These are phyloP conservation scores for Nakazawaea ambrosiae DNA, from an alignment of 805 yeast species.

Conservation along the genomic window DNA sequence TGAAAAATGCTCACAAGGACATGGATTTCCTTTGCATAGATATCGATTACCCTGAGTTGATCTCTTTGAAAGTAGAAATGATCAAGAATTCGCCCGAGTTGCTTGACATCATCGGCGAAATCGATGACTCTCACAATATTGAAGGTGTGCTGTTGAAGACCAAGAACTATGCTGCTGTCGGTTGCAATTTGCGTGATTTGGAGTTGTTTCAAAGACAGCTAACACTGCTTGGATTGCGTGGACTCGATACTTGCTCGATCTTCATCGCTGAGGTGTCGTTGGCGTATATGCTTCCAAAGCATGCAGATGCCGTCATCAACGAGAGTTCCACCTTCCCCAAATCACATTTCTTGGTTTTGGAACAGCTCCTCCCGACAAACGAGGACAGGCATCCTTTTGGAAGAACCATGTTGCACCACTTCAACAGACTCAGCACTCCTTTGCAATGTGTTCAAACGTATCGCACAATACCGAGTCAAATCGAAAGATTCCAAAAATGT, in stretches of 20 bases:
- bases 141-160: slow-evolving; percentile 28
- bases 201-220: slow-evolving; percentile 29
- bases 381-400: slow-evolving; percentile 54
- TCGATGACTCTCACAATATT: slow-evolving; percentile 1
- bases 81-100: slow-evolving; percentile 44
- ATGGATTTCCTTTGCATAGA: slow-evolving; percentile 46
- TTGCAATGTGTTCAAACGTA: slow-evolving; percentile 56
- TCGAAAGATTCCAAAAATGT: slow-evolving; percentile 34
- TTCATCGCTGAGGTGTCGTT: slow-evolving; percentile 80
- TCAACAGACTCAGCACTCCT: slow-evolving; percentile 58
- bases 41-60: slow-evolving; percentile 69
- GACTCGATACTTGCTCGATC: slow-evolving; percentile 33
- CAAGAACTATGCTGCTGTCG: slow-evolving; percentile 45
- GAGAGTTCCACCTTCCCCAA: slow-evolving; percentile 37
- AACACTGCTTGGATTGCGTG: slow-evolving; percentile 18
- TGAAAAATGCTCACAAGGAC: slow-evolving; percentile 1
- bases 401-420: slow-evolving; percentile 67
- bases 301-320: slow-evolving; percentile 55
- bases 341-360: slow-evolving; percentile 59
- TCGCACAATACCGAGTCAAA: slow-evolving; percentile 43
- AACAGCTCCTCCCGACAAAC: slow-evolving; percentile 67
- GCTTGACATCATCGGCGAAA: slow-evolving; percentile 33
- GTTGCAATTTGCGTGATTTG: slow-evolving; percentile 58
- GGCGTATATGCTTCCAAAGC: slow-evolving; percentile 66
- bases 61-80: slow-evolving; percentile 46